Base-by-base conservation (phyloP, 768 basidiomycete species). In the Vishniacozyma victoriae region DNA sequence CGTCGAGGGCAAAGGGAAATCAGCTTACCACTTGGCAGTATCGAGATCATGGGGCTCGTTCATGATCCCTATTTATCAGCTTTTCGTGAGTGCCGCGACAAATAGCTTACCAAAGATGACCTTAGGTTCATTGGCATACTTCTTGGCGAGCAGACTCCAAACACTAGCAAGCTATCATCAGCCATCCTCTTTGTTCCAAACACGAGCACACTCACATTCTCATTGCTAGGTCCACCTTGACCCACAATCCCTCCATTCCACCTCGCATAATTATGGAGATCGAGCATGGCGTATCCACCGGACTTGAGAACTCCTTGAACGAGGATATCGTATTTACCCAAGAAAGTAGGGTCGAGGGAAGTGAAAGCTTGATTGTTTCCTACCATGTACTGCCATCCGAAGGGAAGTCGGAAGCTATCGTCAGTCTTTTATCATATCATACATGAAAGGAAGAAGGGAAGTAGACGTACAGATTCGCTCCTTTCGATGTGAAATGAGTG, bases 161-260 rank as follows among this genome's bases (percentile, higher is more conserved):
- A 80, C 64, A 3, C 63, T 62, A 7, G 80, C 81, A 51, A 83
- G 79, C 33, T 78, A 69, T 1, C 9, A 1, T 18, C 16, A 31
- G 33, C 29, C 29, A 33, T 33, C 9, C 9, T 33, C 9, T 33
- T 33, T n/a, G 29, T 33, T 2, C 23, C 5, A 16, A 23, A 13
- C 13, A 18, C 40, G 18, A 9, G 19, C 19, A 7, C 15, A 52
- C 59, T 52, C 52, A 59, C 60, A 18, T 66, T 38, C 20, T 57
- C 76, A 60, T 83, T 75, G 25, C 75, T 74, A 1, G 82, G 81
- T 22, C 81, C 80, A 29, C 80, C 82, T 69, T 82, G 80, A 1
- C 82, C 82, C 39, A 83, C 77, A 27, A 83, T 79, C 74, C 62
- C 64, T 1, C 77, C 77, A 52, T 81, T 79, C 77, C 78, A 80